phyloP scores from a whole-genome alignment of 257 asterid species.

The Cruciata laevipes region DNA sequence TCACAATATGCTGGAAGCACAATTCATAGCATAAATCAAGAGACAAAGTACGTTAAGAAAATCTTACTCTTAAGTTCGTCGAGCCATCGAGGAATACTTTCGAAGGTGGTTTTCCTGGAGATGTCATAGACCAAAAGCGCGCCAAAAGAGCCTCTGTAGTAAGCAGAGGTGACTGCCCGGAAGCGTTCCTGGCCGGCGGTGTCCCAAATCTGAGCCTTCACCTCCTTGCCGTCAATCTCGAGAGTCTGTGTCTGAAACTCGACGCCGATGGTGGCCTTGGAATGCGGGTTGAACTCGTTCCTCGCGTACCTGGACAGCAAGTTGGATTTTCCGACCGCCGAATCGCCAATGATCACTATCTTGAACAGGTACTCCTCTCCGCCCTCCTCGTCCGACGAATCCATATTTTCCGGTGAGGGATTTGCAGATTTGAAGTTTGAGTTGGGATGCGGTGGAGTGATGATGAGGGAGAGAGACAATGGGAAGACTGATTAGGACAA shows the following conservation, averaged over 20 bases:
- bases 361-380: conserved; percentile 68
- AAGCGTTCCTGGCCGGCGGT: conserved; percentile 74
- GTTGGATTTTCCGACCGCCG: conserved; percentile 68
- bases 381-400: conserved; percentile 65
- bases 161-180: conserved; percentile 80
- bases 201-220: conserved; percentile 85
- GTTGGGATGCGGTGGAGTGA: conserved; percentile 6
- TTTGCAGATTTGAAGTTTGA: not conserved
- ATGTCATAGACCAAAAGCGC: conserved; percentile 68
- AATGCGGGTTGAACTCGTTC: conserved; percentile 59
- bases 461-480: not conserved
- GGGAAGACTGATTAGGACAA: conserved; percentile 7
- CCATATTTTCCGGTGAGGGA: conserved; percentile 12
- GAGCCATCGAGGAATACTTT: conserved; percentile 71
- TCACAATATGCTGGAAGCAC: not conserved
- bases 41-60: not conserved
- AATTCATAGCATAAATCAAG: not conserved
- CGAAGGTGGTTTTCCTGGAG: conserved; percentile 48
- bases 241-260: conserved; percentile 68
- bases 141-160: conserved; percentile 72
- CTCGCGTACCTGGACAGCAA: conserved; percentile 59
- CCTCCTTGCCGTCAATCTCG: conserved; percentile 65
- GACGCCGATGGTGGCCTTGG: conserved; percentile 65
- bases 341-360: conserved; percentile 64
- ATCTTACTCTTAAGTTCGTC: conserved; percentile 56